Conservation (phyloP, 2,329 filamentous ascomycete species). For the Pyrenochaeta sp. region DNA sequence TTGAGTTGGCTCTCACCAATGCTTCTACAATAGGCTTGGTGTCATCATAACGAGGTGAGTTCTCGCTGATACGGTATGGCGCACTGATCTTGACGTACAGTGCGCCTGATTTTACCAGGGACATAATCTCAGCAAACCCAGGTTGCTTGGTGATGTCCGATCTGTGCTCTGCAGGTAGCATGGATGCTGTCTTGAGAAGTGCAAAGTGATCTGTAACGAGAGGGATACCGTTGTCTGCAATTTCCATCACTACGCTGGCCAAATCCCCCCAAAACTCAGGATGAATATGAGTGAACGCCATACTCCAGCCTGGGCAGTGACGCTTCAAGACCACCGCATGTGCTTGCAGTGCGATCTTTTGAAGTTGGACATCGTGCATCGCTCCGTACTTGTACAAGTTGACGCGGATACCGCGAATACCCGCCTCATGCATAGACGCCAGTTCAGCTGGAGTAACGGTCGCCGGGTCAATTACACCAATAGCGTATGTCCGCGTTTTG, state of each 20-base stretch:
- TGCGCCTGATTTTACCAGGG: slow-evolving; percentile 40
- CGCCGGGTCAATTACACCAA: slow-evolving; percentile 44
- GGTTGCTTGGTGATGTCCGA: slow-evolving; percentile 36
- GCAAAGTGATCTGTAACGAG: slow-evolving; percentile 52
- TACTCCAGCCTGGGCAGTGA: slow-evolving; percentile 35
- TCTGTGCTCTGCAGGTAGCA: slow-evolving; percentile 32
- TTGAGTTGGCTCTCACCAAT: slow-evolving; percentile 44
- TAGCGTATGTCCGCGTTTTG: slow-evolving; percentile 30
- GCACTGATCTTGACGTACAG: slow-evolving; percentile 52
- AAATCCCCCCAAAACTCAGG: slow-evolving; percentile 42
- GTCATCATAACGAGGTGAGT: slow-evolving; percentile 43
- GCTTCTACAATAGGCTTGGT: slow-evolving; percentile 41
- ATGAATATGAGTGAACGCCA: slow-evolving; percentile 44
- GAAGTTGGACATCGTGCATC: slow-evolving; percentile 48
- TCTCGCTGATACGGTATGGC: slow-evolving; percentile 47
- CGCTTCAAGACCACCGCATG: slow-evolving; percentile 33
- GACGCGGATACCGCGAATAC: slow-evolving; percentile 48
- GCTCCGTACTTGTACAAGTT: slow-evolving; percentile 49
- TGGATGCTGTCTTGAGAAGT: slow-evolving; percentile 46
- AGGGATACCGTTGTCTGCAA: slow-evolving; percentile 23
- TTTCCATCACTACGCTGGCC: slow-evolving; percentile 29
- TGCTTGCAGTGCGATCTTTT: slow-evolving; percentile 41
- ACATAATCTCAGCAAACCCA: slow-evolving; percentile 15
- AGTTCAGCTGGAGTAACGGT: slow-evolving; percentile 30
- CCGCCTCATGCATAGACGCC: slow-evolving; percentile 31